Base-by-base conservation (phyloP, 2,329 filamentous ascomycete genomes). In the Fusarium sp. region DNA sequence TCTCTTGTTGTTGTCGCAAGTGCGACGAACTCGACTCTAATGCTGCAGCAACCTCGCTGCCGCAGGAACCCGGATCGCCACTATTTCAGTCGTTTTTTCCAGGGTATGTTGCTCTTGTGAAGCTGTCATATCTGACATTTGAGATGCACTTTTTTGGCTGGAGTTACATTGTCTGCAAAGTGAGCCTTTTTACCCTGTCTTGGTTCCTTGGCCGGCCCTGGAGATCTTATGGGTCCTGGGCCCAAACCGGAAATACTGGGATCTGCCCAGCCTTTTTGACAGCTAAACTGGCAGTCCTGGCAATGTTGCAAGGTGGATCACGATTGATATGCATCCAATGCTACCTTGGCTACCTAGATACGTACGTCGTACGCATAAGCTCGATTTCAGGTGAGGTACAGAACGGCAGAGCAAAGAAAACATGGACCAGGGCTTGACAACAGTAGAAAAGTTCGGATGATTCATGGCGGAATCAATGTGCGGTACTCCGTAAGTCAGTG, bases 11-110 rank as follows among this genome's bases (percentile, higher is more conserved):
- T 59, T 70, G 66, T 59, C 57, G 42, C 49, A 62, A 50, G 30
- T 30, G 55, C 46, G 25, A 54, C 34, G 6, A 48, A 45, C 43
- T 53, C 23, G 34, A 61, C 37, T 66, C 47, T 65, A 54, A 37
- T 40, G 14, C 54, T 66, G 54, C 49, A 28, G 32, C 30, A 51
- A 47, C 63, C 60, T 59, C 63, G 68, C 51, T 65, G 61, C 68
- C 68, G 63, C 68, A 71, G 68, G 68, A 71, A 68, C 68, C 63
- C 68, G 63, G 41, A 30, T 55, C 59, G 68, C 68, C 68, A 69
- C 61, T 56, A 53, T 23, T 49, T 13, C n/a, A 20, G 54, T 25
- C 30, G 28, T 50, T 40, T 30, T 30, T 32, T 13, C 16, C 20
- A 46, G 42, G 45, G 23, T 40, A 41, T 53, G 11, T 18, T 42